A percentile compares a stretch with the other conserved stretches of the same genome.
Conservation (phyloP, 495 filamentous ascomycete genomes). For the Neurospora sp. region DNA sequence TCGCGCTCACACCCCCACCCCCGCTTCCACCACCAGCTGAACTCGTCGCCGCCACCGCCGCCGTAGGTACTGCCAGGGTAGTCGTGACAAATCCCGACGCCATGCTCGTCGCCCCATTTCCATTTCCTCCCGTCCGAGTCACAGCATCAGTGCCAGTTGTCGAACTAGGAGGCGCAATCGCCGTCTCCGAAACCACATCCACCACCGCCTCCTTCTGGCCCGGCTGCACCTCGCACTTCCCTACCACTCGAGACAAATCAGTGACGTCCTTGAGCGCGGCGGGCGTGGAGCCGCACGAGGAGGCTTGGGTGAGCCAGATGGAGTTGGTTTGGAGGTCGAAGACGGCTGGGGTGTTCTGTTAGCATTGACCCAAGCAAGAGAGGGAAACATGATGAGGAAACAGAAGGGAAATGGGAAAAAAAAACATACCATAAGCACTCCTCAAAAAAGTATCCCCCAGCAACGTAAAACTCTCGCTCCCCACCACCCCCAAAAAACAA, state of each 20-base stretch:
- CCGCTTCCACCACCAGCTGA: neutral
- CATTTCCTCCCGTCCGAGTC: neutral
- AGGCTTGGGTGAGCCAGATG: slow-evolving; percentile 35
- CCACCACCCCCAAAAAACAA: slow-evolving; percentile 70
- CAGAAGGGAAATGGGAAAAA: too few relatives aligned
- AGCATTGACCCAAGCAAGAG: too few relatives aligned
- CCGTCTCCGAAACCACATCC: neutral
- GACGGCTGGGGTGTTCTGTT: slow-evolving; percentile 16
- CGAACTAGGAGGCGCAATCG: neutral
- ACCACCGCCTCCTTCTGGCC: neutral
- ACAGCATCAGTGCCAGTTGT: neutral
- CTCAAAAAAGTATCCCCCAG: slow-evolving; percentile 91
- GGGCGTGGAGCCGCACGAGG: slow-evolving; percentile 33
- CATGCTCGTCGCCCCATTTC: neutral
- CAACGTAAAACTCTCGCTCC: slow-evolving; percentile 52
- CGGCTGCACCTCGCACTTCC: slow-evolving; percentile 9
- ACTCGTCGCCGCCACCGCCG: neutral
- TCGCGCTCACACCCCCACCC: neutral
- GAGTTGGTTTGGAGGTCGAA: slow-evolving; percentile 37
- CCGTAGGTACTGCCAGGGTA: neutral
- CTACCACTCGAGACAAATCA: slow-evolving; percentile 10
- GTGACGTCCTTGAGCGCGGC: slow-evolving; percentile 18
- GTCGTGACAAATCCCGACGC: neutral
- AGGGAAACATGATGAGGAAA: too few relatives aligned
- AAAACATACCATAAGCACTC: slow-evolving; percentile 59